A percentile compares a stretch with the other conserved stretches of the same genome.
Conservation (phyloP, 495 filamentous ascomycete genomes). For the Aspergillus kassunensis region DNA sequence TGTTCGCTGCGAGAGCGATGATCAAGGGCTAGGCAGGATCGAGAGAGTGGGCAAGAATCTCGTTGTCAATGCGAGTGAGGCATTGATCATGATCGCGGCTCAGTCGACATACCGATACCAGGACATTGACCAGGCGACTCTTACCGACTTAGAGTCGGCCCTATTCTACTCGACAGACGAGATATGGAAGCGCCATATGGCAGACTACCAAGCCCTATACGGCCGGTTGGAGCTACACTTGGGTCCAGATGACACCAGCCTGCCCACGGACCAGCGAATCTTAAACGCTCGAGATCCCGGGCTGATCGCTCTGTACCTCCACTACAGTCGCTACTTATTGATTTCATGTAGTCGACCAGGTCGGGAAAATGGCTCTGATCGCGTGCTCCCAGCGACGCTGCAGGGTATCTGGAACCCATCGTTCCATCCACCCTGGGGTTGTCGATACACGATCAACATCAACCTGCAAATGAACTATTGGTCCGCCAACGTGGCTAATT, state of each 20-base stretch:
- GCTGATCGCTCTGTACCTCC: constrained; percentile 41
- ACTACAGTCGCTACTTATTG: constrained; percentile 47
- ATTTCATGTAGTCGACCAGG: constrained; percentile 42
- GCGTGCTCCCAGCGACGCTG: constrained; percentile 49
- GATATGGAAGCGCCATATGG: constrained; percentile 25
- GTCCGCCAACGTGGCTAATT: constrained; percentile 43
- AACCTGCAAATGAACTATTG: constrained; percentile 63
- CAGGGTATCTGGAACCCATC: constrained; percentile 56
- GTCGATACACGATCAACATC: constrained; percentile 56
- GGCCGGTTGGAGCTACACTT: constrained; percentile 30
- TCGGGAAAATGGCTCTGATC: constrained; percentile 11
- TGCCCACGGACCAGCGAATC: constrained; percentile 32
- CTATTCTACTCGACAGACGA: constrained; percentile 16
- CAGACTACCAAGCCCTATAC: constrained; percentile 33
- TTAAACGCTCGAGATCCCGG: constrained; percentile 27
- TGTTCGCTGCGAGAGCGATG: constrained; percentile 20
- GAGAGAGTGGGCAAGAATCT: constrained; percentile 28
- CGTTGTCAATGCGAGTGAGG: constrained; percentile 25
- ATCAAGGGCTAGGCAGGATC: constrained; percentile 20
- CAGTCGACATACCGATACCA: constrained; percentile 36
- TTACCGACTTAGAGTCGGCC: constrained; percentile 23
- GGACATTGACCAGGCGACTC: constrained; percentile 22
- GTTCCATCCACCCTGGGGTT: constrained; percentile 48
- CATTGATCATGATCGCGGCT: constrained; percentile 35
- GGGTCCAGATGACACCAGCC: constrained; percentile 12